Evolutionary conservation across 1,284 basidiomycete genomes (phyloP).

Genomic region (Heterobasidion annosum): DNA sequence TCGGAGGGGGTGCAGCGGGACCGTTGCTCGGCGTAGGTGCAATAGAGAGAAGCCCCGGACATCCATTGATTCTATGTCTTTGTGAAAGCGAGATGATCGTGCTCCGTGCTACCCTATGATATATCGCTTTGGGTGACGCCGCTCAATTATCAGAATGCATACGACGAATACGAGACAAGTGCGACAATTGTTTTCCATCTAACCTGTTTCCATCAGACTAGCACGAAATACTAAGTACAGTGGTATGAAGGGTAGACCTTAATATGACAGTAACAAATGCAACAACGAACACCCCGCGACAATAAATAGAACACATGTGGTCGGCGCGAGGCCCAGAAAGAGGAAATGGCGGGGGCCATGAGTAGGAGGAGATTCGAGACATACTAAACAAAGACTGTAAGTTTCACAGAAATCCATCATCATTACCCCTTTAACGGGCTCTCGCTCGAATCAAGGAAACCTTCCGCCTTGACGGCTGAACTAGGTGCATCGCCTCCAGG

Average conservation of each 20-base stretch:
- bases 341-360: conserved; percentile 5
- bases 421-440: conserved; percentile 46
- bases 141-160: too few relatives aligned
- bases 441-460: conserved; percentile 67
- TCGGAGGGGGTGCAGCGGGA: conserved; percentile 61
- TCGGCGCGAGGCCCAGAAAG: conserved; percentile 2
- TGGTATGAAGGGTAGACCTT: conserved; percentile 13
- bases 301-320: conserved; percentile 9
- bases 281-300: conserved; percentile 10
- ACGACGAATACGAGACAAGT: neutral
- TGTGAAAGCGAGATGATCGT: conserved; percentile 74
- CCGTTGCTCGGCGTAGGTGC: conserved; percentile 72
- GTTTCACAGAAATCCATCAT: neutral
- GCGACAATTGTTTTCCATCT: neutral
- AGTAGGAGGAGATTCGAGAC: neutral
- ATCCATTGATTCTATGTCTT: conserved; percentile 54
- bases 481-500: conserved; percentile 54
- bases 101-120: conserved; percentile 36
- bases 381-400: neutral
- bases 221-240: conserved; percentile 11
- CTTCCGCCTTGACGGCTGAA: conserved; percentile 54
- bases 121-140: neutral
- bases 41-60: conserved; percentile 24
- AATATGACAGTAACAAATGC: conserved; percentile 2
- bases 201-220: conserved; percentile 1